phyloP scores from a whole-genome alignment of 73 alveolate species.

The Symbiodinium natans region DNA sequence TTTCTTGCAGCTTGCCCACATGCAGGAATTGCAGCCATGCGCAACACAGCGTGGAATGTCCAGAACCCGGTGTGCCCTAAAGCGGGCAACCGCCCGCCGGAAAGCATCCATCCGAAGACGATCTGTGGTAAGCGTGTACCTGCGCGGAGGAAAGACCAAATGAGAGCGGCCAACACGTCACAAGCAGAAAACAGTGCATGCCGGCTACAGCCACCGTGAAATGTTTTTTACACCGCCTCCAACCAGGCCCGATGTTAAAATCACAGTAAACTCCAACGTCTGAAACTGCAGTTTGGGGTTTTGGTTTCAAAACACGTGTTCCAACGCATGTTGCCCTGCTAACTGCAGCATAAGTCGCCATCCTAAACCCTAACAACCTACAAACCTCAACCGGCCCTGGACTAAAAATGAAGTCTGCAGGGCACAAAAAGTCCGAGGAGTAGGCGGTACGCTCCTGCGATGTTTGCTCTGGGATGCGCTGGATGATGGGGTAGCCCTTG shows the following conservation, averaged over 20 bases:
- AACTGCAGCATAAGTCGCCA: background rate
- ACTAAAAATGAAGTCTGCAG: too few species aligned
- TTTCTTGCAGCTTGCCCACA: too few species aligned
- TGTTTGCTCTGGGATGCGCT: slow-evolving; percentile 29
- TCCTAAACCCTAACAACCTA: too few species aligned
- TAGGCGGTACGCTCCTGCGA: slow-evolving; percentile 18
- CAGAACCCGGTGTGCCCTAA: background rate
- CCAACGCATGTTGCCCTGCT: background rate
- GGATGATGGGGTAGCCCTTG: slow-evolving; percentile 35
- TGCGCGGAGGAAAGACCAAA: background rate
- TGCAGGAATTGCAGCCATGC: too few species aligned
- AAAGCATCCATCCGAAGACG: slow-evolving; percentile 49
- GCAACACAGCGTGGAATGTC: too few species aligned
- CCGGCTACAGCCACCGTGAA: background rate
- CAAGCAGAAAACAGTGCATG: too few species aligned
- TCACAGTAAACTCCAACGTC: background rate
- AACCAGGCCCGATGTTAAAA: background rate
- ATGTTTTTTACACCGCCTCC: background rate
- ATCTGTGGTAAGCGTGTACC: slow-evolving; percentile 63
- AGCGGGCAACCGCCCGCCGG: slow-evolving; percentile 38
- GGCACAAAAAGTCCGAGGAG: slow-evolving; percentile 51
- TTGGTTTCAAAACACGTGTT: background rate
- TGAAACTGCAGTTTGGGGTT: background rate
- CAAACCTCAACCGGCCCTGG: too few species aligned
- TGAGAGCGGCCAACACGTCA: background rate